Evolutionary conservation across 768 basidiomycete species (phyloP).

Genomic region (Boletus rubroflammeus): DNA sequence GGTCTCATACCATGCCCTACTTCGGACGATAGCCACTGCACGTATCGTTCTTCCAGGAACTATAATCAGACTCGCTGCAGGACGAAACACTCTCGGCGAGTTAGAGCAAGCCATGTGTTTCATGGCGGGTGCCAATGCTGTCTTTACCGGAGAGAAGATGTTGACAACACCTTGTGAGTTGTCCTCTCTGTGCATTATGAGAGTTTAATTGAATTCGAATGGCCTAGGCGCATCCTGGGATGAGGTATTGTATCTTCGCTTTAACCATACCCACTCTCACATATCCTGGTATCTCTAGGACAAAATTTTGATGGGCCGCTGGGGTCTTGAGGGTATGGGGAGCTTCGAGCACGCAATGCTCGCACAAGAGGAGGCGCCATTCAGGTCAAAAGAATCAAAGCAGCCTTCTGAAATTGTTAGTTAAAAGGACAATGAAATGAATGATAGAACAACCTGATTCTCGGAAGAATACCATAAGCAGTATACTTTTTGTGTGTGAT

Average conservation of each 20-base stretch:
- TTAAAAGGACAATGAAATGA: background rate
- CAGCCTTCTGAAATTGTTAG: background rate
- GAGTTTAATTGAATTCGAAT: constrained; percentile 5
- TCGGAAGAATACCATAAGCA: background rate
- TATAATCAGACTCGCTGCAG: constrained; percentile 94
- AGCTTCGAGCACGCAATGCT: constrained; percentile 79
- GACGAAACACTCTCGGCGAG: constrained; percentile 84
- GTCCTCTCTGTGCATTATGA: background rate
- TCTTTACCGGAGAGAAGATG: constrained; percentile 99
- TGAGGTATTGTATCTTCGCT: constrained; percentile 47
- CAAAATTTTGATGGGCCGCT: constrained; percentile 88
- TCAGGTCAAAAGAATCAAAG: constrained; percentile 9
- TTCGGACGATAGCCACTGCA: constrained; percentile 94
- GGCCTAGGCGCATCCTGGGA: constrained; percentile 86
- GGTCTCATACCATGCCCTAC: constrained; percentile 75
- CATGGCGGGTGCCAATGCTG: constrained; percentile 97
- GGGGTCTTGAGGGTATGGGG: constrained; percentile 89
- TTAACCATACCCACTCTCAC: background rate
- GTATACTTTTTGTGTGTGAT: background rate
- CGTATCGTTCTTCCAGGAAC: constrained; percentile 88
- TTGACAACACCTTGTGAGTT: constrained; percentile 90
- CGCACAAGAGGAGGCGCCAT: constrained; percentile 47
- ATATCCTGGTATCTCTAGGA: constrained; percentile 46
- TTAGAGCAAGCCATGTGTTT: constrained; percentile 97
- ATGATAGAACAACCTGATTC: background rate